Base-by-base conservation (phyloP, 2,329 filamentous ascomycete genomes). In the Endoconidiophora polonica region DNA sequence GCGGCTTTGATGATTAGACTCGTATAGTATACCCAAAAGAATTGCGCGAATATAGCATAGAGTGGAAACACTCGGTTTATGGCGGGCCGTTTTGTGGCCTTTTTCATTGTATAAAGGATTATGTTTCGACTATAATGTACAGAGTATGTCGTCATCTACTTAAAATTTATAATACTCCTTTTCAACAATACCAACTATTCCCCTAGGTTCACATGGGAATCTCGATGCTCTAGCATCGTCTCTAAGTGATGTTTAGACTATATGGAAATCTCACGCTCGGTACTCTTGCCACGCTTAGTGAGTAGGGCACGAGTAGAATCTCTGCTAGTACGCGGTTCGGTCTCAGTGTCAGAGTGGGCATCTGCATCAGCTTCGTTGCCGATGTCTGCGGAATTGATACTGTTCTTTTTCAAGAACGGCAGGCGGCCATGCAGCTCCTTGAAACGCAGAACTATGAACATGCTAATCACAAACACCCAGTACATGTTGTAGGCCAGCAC, bases 401-500 rank as follows among this genome's bases (percentile, higher is more conserved):
- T 44, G 10, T 43, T 42, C 37, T 49, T 53, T 38, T 50, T 53
- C 39, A 48, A 48, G 14, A 54, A 33, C 12, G 52, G 52, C 9
- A 51, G 43, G 14, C 41, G 48, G 18, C 52, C 52, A 22, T 54
- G 48, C 14, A 64, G 58, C 65, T 91, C 85, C 55, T 73, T 73
- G 65, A 77, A 85, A 40, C 80, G 71, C 69, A 90, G 72, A 33
- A 67, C 56, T 12, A 77, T 54, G 60, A 90, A 84, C 4, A 71
- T 72, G 14, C 69, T 54, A 44, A 84, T 84, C 54, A 86, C 71
- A 6, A 68, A 69, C 46, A 91, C 65, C 87, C 86, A 94, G 68
- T 94, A 94, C 14, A 90, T 52, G 61, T 91, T 93, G 67, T 94
- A 94, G 1, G 83, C 79, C 55, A 94, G 78, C 55, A 94, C 82